Evolutionary conservation across 495 filamentous ascomycete species (phyloP), one percentile per base, ranked within the genome.

Genomic region (Hypoxylon trugodes): DNA sequence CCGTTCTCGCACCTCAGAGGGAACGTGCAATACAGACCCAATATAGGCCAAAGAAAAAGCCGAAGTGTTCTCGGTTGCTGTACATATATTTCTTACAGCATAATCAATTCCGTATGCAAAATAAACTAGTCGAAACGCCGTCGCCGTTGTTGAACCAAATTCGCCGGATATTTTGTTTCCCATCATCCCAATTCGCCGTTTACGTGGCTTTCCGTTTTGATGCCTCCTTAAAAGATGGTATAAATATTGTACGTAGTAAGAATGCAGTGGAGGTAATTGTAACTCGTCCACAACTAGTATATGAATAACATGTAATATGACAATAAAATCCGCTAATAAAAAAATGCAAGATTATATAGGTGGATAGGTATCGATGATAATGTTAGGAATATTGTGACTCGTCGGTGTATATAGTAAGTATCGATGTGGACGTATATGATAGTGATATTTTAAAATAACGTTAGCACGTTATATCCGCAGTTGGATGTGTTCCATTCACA

Each of bases 401-500:
- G 35, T 49, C 7, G 25, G 35, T 19, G 7, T 33, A 41, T 6
- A 8, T 41, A 25, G 21, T n/a, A n/a, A n/a, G n/a, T n/a, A 30
- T 48, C 26, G 16, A 33, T 33, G 8, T 9, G 22, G 30, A 51
- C 4, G n/a, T 15, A 8, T 40, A 5, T 36, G 6, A 21, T 28
- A 13, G 8, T 45, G 28, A 25, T 2, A 45, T 6, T 21, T 8
- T 2, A 37, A 7, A 16, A 21, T 45, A 24, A n/a, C 16, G 21
- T 65, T 26, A 61, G 16, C 8, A 37, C n/a, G 15, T 22, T n/a
- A 7, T 33, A 49, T 43, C 8, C 15, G 60, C 37, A 13, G 21
- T 12, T 38, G 48, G n/a, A 22, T 35, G 25, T 6, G 30, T 6
- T 6, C 65, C 61, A 46, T 71, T 69, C 26, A 56, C 35, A 32